phyloP scores from a whole-genome alignment of 2,329 filamentous ascomycete species.

The Neospermospora avenae region DNA sequence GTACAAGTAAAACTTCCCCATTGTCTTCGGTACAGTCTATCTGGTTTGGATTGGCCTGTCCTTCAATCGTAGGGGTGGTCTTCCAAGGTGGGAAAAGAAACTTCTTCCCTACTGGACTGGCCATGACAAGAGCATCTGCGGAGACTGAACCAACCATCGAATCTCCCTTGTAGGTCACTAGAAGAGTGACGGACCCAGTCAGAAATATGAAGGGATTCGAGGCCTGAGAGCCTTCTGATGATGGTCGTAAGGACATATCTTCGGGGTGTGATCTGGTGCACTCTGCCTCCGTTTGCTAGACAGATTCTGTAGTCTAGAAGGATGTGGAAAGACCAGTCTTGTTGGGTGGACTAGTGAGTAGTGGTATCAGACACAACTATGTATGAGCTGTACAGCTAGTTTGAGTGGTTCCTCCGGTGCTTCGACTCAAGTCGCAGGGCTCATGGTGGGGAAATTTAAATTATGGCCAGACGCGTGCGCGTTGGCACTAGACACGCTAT shows the following conservation, averaged over 20 bases:
- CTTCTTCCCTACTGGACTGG: conserved; percentile 19
- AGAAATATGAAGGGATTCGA: neutral
- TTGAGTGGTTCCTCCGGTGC: no score
- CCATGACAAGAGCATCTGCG: conserved; percentile 8
- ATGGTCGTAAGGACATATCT: neutral
- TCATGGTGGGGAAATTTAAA: neutral
- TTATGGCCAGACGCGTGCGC: neutral
- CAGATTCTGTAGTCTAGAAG: no score
- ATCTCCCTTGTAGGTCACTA: conserved; percentile 1
- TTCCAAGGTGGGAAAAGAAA: conserved; percentile 13
- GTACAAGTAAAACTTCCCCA: conserved; percentile 6
- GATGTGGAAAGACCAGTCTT: no score
- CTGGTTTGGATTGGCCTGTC: neutral
- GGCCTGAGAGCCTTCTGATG: neutral
- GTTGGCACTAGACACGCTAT: neutral
- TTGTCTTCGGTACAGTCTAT: conserved; percentile 16
- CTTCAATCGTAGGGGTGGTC: neutral
- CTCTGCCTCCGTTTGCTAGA: no score
- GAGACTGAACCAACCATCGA: conserved; percentile 6
- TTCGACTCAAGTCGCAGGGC: neutral
- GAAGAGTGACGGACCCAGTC: neutral
- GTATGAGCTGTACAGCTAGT: no score
- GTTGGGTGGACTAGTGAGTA: no score
- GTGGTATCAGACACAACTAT: no score
- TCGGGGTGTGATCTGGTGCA: neutral